phyloP scores from a whole-genome alignment of 2,329 filamentous ascomycete genomes.

The Microsporum canis region DNA sequence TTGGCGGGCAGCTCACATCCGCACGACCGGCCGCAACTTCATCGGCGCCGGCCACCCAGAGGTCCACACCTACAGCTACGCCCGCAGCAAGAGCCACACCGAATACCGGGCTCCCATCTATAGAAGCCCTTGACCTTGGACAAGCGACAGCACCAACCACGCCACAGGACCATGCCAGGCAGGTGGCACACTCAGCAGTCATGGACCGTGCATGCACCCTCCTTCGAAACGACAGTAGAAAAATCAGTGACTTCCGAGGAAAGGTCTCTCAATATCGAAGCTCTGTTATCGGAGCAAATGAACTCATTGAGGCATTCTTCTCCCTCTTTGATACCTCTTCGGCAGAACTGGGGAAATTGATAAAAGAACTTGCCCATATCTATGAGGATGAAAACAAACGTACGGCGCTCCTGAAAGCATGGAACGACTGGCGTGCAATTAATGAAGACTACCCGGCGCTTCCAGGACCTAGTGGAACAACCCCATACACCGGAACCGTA shows the following conservation, averaged over 20 bases:
- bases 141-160: constrained; percentile 38
- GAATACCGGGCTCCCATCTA: constrained; percentile 23
- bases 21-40: constrained; percentile 37
- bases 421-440: constrained; percentile 92
- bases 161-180: constrained; percentile 69
- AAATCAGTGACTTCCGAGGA: constrained; percentile 65
- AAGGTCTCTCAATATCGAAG: constrained; percentile 69
- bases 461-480: constrained; percentile 60
- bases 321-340: constrained; percentile 72
- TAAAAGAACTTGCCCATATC: constrained; percentile 84
- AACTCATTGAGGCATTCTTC: constrained; percentile 80
- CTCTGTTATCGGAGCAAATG: constrained; percentile 56
- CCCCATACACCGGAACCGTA: constrained; percentile 41
- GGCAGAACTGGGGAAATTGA: constrained; percentile 70
- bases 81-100: constrained; percentile 17
- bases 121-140: constrained; percentile 44
- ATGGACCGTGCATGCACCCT: constrained; percentile 74
- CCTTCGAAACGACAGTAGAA: constrained; percentile 62
- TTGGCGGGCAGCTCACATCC: constrained; percentile 71
- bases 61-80: constrained; percentile 20
- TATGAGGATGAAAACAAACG: constrained; percentile 74
- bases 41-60: constrained; percentile 26
- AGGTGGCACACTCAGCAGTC: constrained; percentile 70
- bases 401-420: constrained; percentile 64
- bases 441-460: constrained; percentile 91